These are phyloP conservation scores for Iberis pinnata DNA, from an alignment of 345 rosid species.

Conservation along the genomic window DNA sequence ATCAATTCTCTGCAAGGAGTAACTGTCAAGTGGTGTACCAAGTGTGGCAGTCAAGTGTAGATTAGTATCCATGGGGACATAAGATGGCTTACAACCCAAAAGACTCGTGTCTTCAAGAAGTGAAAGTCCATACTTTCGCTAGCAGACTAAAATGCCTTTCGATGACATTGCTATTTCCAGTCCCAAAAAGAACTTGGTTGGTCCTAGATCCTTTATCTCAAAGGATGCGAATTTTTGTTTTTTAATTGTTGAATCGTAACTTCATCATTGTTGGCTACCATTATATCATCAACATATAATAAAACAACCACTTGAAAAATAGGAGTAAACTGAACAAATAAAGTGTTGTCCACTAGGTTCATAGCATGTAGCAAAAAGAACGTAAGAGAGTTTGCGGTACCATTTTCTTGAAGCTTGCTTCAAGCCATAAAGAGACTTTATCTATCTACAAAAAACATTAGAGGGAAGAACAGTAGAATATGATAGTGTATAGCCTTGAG, in stretches of 20 bases:
- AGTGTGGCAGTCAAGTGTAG: no score
- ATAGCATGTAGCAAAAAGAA: rapidly evolving
- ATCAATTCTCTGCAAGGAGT: not conserved
- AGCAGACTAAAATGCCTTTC: not conserved
- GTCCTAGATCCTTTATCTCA: not conserved
- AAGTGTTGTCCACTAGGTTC: not conserved
- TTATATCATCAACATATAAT: not conserved
- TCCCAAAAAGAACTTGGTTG: not conserved
- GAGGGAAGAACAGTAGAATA: no score
- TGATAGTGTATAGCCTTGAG: not conserved
- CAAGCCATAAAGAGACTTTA: no score
- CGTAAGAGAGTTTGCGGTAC: rapidly evolving
- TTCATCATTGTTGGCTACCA: not conserved
- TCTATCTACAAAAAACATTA: no score
- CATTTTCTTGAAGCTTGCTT: not conserved
- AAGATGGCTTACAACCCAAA: not conserved
- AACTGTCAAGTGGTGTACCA: not conserved
- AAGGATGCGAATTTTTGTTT: no score
- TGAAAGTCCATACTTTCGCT: not conserved
- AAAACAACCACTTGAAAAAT: not conserved
- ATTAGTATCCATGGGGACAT: not conserved
- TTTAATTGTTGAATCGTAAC: no score
- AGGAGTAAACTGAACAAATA: not conserved
- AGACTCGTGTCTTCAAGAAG: not conserved
- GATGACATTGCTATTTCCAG: not conserved